These are phyloP conservation scores for Zarea fungicola DNA, from an alignment of 2,329 filamentous ascomycete species.

Conservation along the genomic window DNA sequence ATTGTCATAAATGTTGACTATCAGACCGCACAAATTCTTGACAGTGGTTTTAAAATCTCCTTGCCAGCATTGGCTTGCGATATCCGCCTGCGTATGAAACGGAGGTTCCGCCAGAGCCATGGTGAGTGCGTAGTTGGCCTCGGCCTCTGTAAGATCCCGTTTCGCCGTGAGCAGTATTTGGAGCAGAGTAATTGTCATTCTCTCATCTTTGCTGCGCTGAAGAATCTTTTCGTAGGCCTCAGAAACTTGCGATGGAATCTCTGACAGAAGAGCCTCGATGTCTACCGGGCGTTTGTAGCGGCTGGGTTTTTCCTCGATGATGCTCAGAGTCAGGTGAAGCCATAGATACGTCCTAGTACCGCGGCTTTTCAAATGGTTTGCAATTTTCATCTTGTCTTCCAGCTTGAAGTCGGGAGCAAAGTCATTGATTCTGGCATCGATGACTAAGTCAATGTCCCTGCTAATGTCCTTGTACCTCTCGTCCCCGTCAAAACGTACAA, in stretches of 20 bases:
- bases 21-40: background rate
- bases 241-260: conserved; percentile 18
- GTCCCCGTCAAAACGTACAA: background rate
- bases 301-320: conserved; percentile 20
- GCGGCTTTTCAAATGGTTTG: conserved; percentile 23
- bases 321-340: conserved; percentile 29
- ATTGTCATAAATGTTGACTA: background rate
- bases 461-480: background rate
- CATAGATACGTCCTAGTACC: conserved; percentile 35
- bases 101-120: background rate
- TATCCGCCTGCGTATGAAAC: background rate
- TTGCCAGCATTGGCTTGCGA: background rate
- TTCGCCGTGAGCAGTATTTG: background rate
- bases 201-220: background rate
- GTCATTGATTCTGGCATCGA: background rate
- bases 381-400: conserved; percentile 17
- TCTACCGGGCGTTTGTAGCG: conserved; percentile 11
- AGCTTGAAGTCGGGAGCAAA: background rate
- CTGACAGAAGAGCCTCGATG: conserved; percentile 13
- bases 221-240: conserved; percentile 24
- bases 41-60: background rate
- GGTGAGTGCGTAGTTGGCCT: background rate
- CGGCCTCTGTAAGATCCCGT: background rate
- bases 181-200: background rate
- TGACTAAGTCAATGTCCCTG: background rate